These are phyloP conservation scores for Lathyrus aphaca DNA, from an alignment of 306 rosid species.

Conservation along the genomic window DNA sequence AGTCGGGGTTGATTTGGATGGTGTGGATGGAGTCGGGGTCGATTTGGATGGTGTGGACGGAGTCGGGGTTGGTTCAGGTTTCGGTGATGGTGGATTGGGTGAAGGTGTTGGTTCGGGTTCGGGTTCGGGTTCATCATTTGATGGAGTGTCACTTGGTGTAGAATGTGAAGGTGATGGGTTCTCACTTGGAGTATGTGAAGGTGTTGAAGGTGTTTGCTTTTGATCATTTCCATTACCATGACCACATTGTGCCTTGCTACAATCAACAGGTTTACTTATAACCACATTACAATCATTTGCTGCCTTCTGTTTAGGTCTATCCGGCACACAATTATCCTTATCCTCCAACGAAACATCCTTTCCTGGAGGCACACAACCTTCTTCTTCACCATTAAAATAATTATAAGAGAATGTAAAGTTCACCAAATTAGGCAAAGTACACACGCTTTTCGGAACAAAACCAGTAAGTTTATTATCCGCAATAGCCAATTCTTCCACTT, in stretches of 20 bases:
- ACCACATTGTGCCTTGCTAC: constrained; percentile 66
- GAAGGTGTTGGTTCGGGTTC: not conserved
- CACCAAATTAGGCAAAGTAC: constrained; percentile 52
- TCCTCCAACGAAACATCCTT: constrained; percentile 49
- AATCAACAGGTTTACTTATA: constrained; percentile 65
- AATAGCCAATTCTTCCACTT: constrained; percentile 46
- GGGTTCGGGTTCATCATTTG: too few species aligned
- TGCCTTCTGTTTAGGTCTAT: constrained; percentile 60
- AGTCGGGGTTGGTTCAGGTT: not conserved
- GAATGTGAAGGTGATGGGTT: not conserved
- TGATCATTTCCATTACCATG: not conserved
- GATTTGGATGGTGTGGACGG: not conserved
- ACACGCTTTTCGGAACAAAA: constrained; percentile 49
- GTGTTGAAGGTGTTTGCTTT: constrained; percentile 24
- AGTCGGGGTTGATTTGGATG: not conserved
- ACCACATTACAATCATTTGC: constrained; percentile 44
- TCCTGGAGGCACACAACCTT: constrained; percentile 49
- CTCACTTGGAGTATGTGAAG: not conserved
- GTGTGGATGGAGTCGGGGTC: not conserved
- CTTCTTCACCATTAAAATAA: constrained; percentile 65
- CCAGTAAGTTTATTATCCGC: constrained; percentile 67
- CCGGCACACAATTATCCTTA: constrained; percentile 57
- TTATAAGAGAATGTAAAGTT: constrained; percentile 66
- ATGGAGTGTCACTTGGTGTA: not conserved
- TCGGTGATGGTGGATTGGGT: not conserved